Percentiles rank a stretch among this genome's conserved stretches.
These are phyloP conservation scores for Colletotrichum sp. DNA, from an alignment of 2,329 filamentous ascomycete genomes.

Conservation along the genomic window DNA sequence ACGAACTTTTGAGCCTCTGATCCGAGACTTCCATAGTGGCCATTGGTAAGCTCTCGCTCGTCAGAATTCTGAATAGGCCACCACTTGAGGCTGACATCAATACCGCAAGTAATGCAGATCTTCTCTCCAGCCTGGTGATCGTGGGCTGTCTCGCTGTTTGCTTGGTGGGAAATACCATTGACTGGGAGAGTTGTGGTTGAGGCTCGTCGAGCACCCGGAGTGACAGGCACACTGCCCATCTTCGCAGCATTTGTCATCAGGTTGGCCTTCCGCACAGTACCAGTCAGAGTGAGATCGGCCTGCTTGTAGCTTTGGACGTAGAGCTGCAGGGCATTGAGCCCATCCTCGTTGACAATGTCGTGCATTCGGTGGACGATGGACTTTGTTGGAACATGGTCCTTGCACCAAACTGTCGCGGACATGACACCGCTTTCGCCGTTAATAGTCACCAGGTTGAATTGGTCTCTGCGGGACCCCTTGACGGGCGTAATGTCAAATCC, in stretches of 20 bases:
- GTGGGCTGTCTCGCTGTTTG: neutral
- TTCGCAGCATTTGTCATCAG: slow-evolving; percentile 72
- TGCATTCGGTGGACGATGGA: slow-evolving; percentile 79
- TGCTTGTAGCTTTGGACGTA: slow-evolving; percentile 93
- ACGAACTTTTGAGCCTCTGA: slow-evolving; percentile 65
- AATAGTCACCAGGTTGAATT: slow-evolving; percentile 79
- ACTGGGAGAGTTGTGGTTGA: slow-evolving; percentile 55
- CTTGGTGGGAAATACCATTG: slow-evolving; percentile 21
- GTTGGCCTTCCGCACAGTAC: slow-evolving; percentile 91
- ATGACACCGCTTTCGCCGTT: slow-evolving; percentile 83
- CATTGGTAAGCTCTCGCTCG: slow-evolving; percentile 58
- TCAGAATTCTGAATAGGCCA: slow-evolving; percentile 63
- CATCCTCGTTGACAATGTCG: slow-evolving; percentile 73
- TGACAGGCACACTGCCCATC: slow-evolving; percentile 38
- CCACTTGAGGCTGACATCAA: slow-evolving; percentile 79
- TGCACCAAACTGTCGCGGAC: slow-evolving; percentile 89
- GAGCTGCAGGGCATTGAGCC: slow-evolving; percentile 82
- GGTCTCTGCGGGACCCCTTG: slow-evolving; percentile 86
- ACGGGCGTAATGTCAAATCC: slow-evolving; percentile 92
- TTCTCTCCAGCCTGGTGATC: slow-evolving; percentile 50
- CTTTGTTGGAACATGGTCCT: slow-evolving; percentile 80
- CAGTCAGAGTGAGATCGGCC: slow-evolving; percentile 87
- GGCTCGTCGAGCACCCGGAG: slow-evolving; percentile 54
- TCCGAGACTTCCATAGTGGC: slow-evolving; percentile 54
- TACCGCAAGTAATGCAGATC: slow-evolving; percentile 67